Conservation (phyloP, 805 yeast species). For the Priceomyces carsonii region DNA sequence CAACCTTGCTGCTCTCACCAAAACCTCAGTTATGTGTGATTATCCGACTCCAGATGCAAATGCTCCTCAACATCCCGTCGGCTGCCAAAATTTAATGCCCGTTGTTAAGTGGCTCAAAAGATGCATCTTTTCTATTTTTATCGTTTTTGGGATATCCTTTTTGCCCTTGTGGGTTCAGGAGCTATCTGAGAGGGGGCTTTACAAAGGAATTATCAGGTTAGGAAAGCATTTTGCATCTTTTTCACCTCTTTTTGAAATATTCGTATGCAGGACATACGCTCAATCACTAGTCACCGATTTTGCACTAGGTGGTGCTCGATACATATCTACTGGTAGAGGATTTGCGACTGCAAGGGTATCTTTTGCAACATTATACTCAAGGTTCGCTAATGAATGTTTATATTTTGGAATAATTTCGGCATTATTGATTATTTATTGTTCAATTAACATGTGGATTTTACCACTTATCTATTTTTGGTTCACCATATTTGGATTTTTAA, state of each 20-base stretch:
- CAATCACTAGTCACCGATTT: conserved; percentile 69
- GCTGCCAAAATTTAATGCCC: conserved; percentile 74
- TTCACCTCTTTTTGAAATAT: conserved; percentile 82
- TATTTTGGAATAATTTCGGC: conserved; percentile 61
- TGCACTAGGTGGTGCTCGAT: conserved; percentile 84
- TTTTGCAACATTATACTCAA: conserved; percentile 69
- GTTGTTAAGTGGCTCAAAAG: conserved; percentile 81
- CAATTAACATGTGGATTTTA: conserved; percentile 62
- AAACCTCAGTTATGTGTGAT: conserved; percentile 67
- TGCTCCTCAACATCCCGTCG: conserved; percentile 69
- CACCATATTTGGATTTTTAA: conserved; percentile 61
- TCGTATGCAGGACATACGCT: conserved; percentile 78
- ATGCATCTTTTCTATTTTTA: conserved; percentile 76
- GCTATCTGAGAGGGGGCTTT: conserved; percentile 77
- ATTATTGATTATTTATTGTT: conserved; percentile 54
- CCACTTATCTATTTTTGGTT: conserved; percentile 71
- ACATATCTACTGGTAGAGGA: conserved; percentile 85
- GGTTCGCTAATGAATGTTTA: conserved; percentile 68
- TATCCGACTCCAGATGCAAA: conserved; percentile 67
- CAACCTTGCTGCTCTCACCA: conserved; percentile 71
- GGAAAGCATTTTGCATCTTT: conserved; percentile 66
- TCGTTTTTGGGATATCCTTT: conserved; percentile 79
- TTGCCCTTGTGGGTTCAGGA: conserved; percentile 79
- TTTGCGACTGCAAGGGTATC: conserved; percentile 81
- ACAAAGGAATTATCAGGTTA: conserved; percentile 72